phyloP scores from a whole-genome alignment of 1,284 basidiomycete genomes.

The Naganishia sp. region DNA sequence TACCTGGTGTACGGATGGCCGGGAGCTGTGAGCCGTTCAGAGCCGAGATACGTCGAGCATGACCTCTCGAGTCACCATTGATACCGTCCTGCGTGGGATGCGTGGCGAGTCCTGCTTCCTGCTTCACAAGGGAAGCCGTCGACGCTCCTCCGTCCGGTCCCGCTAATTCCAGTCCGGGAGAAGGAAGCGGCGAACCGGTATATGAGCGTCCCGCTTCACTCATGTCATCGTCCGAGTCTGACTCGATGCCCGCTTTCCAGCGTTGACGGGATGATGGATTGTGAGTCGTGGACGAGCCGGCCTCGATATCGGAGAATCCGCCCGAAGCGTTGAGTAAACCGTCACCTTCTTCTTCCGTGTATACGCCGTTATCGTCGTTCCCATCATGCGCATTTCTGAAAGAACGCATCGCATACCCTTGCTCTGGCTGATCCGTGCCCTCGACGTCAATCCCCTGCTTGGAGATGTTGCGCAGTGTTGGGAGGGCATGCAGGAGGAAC shows the following conservation, averaged over 20 bases:
- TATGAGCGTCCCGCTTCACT: conserved; percentile 7
- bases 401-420: not conserved
- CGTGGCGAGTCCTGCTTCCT: conserved; percentile 6
- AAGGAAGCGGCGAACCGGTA: conserved; percentile 15
- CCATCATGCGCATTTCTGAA: not conserved
- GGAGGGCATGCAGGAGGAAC: conserved; percentile 48
- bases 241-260: conserved; percentile 2
- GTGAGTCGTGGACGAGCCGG: not conserved
- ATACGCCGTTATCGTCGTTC: not conserved
- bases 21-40: conserved; percentile 1
- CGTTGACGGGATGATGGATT: not conserved
- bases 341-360: conserved; percentile 22
- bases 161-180: conserved; percentile 1
- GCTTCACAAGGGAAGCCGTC: conserved; percentile 6
- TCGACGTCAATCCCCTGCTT: conserved; percentile 32
- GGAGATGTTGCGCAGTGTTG: conserved; percentile 47
- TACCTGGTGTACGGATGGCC: conserved; percentile 18
- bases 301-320: conserved; percentile 23
- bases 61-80: not conserved
- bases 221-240: conserved; percentile 20
- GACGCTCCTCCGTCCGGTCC: not conserved
- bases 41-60: conserved; percentile 4
- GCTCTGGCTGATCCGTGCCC: not conserved
- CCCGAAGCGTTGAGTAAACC: conserved; percentile 30
- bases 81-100: not conserved